Base-by-base conservation (phyloP, 495 filamentous ascomycete genomes). In the Penicillium fimorum region DNA sequence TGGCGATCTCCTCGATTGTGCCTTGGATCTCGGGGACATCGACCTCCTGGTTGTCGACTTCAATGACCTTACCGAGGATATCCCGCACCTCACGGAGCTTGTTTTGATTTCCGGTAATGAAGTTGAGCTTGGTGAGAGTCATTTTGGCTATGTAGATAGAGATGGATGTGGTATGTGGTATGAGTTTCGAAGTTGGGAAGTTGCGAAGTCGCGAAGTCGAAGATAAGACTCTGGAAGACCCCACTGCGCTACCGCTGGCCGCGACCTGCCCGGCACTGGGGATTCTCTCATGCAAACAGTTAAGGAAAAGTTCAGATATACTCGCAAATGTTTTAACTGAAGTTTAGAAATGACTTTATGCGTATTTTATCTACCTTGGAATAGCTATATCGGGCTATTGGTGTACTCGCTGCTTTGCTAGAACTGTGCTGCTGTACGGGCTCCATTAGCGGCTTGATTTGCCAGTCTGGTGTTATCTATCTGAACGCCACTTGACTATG, bases 101-200 rank as follows among this genome's bases (percentile, higher is more conserved):
- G 76, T 96, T 95, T 61, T 83, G 80, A 76, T 98, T 98, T 61
- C 93, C 88, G 3, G 95, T 98, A 64, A 98, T 96, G 79, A 98
- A 98, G 77, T 96, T 90, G 35, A 98, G 72, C 29, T 76, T 71
- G 40, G 69, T 68, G 27, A 72, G 49, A 33, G 60, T 45, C 48
- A 66, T 63, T 62, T 62, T 70, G 62, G 47, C 24, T 13, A n/a
- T 12, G 50, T 15, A 24, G 47, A 42, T 37, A 37, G 33, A 7
- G 13, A n/a, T n/a, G 22, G 22, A 22, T 2, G 22, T 15, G 33
- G 33, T 37, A 27, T 27, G 25, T 37, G 33, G 13, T 37, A 27
- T 25, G 12, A 7, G 8, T 29, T 32, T 20, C 3, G 27, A 32
- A 20, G 27, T 30, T 46, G 41, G n/a, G n/a, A n/a, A 7, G 8